Evolutionary conservation across 495 filamentous ascomycete species (phyloP).

Genomic region (Talaromyces proteolyticus): DNA sequence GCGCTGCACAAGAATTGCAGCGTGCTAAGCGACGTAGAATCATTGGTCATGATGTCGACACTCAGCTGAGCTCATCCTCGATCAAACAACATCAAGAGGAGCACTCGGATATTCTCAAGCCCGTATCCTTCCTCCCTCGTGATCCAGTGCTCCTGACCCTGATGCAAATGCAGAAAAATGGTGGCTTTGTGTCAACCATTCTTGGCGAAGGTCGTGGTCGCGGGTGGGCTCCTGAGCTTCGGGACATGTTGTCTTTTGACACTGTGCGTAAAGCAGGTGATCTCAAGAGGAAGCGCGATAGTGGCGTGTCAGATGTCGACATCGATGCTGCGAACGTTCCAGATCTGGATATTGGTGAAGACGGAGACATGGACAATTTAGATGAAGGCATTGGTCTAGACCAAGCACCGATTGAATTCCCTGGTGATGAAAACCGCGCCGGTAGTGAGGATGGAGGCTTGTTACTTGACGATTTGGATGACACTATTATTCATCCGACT

Average conservation of each 20-base stretch:
- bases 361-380: conserved; percentile 48
- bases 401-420: conserved; percentile 53
- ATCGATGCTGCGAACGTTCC: conserved; percentile 60
- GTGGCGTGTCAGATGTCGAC: conserved; percentile 75
- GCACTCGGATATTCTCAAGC: conserved; percentile 73
- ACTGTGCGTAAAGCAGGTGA: conserved; percentile 70
- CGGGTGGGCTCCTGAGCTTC: conserved; percentile 86
- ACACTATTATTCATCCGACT: conserved; percentile 70
- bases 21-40: conserved; percentile 72
- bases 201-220: conserved; percentile 70
- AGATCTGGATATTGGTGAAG: conserved; percentile 59
- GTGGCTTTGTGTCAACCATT: conserved; percentile 72
- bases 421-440: conserved; percentile 46
- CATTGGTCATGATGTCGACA: conserved; percentile 62
- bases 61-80: conserved; percentile 47
- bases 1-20: conserved; percentile 53
- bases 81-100: conserved; percentile 78
- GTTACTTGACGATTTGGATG: conserved; percentile 59
- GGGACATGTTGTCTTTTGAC: conserved; percentile 77
- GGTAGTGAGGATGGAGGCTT: conserved; percentile 51
- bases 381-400: conserved; percentile 48
- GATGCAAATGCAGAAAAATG: conserved; percentile 84
- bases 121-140: conserved; percentile 71
- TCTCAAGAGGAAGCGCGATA: conserved; percentile 90
- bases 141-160: conserved; percentile 80